Base-by-base conservation (phyloP, 1,139 yeast genomes). In the Magnusiomyces clavatus region DNA sequence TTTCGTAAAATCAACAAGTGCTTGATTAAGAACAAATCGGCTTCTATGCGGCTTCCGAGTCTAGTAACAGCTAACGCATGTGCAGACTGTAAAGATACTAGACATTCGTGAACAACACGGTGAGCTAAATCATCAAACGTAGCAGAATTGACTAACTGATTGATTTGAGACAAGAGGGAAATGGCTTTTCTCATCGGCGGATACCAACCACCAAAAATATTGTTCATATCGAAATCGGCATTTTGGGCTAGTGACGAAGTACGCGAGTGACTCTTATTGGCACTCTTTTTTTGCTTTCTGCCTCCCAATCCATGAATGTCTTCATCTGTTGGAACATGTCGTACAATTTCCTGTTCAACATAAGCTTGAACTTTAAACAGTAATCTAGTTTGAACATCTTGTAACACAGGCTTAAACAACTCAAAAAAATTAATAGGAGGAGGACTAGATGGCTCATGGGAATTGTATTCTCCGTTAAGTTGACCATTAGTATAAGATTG, bases 61-160 rank as follows among this genome's bases (percentile, higher is more conserved):
- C 75, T 60, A 51, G 69, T 50, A 67, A 71, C 57, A 55, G 76
- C 69, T 56, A 69, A 55, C 1, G 65, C 70, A 58, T 77, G 78
- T 6, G 86, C 86, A 60, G 63, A 73, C 65, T 71, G 77, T 65
- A 76, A 74, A 35, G 81, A 85, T 50, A 70, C 65, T 41, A 90
- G 77, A 60, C 95, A 84, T 47, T 85, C 79, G 63, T 87, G 96
- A 5, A 90, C 87, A 53, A 88, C 82, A 52, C 85, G 81, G 64
- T 89, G 96, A 0, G 97, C 96, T 57, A 90, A 69, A 63, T 88
- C 96, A 63, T 89, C 96, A 69, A 90, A 90, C 1, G 89, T 86
- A 10, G 78, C 72, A n/a, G 71, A 60, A 58, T 83, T 82, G 29
- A 90, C 78, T 59, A 89, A 72, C 62, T 87, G 95, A 64, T 88